phyloP scores from a whole-genome alignment of 306 rosid genomes.

The Spatholobus suberectus region DNA sequence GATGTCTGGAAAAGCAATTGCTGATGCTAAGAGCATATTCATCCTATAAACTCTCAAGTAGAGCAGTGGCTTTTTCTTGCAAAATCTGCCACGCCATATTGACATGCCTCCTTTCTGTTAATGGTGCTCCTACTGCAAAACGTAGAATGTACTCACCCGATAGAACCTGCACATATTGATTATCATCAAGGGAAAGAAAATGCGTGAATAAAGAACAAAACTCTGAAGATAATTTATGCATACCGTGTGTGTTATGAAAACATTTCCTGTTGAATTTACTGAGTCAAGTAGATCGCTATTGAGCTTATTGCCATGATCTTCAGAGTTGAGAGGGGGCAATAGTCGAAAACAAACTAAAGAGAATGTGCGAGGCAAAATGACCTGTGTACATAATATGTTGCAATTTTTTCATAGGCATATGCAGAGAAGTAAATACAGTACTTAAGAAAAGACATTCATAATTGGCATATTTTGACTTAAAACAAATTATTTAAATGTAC shows the following conservation, averaged over 20 bases:
- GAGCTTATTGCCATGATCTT: constrained; percentile 62
- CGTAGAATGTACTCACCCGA: constrained; percentile 80
- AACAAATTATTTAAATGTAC: background rate
- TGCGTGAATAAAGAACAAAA: background rate
- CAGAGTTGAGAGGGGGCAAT: constrained; percentile 56
- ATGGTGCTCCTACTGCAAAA: constrained; percentile 90
- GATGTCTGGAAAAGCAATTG: constrained; percentile 21
- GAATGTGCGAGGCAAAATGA: constrained; percentile 70
- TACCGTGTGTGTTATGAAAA: constrained; percentile 90
- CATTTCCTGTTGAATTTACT: constrained; percentile 77
- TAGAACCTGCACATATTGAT: constrained; percentile 68
- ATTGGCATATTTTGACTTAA: constrained; percentile 21
- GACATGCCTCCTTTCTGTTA: constrained; percentile 87
- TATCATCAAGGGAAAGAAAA: constrained; percentile 33
- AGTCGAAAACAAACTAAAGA: constrained; percentile 90
- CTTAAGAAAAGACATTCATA: constrained; percentile 18
- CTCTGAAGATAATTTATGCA: constrained; percentile 33
- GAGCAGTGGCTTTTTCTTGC: constrained; percentile 76
- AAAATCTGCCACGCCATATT: constrained; percentile 72
- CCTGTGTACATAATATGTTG: constrained; percentile 48
- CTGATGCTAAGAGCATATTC: constrained; percentile 26
- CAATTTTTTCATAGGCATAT: constrained; percentile 4
- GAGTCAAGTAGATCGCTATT: constrained; percentile 66
- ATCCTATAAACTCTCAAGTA: constrained; percentile 51
- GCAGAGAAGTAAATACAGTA: background rate